Conservation (phyloP, 83 land plant genomes). For the Isoetes engelmannii region DNA sequence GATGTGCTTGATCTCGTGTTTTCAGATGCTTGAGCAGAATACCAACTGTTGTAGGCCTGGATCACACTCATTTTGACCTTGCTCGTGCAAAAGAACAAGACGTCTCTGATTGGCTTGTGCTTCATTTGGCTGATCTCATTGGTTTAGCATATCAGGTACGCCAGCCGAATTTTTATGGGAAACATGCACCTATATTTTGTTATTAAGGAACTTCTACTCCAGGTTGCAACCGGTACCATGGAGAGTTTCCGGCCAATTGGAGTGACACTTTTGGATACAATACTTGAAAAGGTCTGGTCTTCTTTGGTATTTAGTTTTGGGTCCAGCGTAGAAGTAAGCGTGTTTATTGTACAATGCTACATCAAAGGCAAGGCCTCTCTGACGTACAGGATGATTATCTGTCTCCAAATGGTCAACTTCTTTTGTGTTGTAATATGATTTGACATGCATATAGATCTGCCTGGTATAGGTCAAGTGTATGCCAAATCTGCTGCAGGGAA, state of each 20-base stretch:
- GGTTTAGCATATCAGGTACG: conserved; percentile 93
- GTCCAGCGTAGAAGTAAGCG: background rate
- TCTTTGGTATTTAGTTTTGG: too few relatives aligned
- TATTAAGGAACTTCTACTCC: background rate
- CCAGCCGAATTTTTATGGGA: background rate
- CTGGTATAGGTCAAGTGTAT: too few relatives aligned
- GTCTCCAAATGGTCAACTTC: background rate
- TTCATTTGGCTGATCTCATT: conserved; percentile 71
- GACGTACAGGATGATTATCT: background rate
- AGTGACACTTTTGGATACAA: conserved; percentile 52
- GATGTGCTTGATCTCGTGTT: background rate
- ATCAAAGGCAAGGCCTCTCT: background rate
- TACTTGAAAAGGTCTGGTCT: conserved; percentile 68
- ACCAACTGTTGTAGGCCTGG: conserved; percentile 71
- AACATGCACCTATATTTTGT: background rate
- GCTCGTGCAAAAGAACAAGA: conserved; percentile 46
- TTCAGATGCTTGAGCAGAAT: conserved; percentile 72
- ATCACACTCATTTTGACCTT: conserved; percentile 80
- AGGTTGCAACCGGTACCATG: conserved; percentile 84
- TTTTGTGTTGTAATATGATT: too few relatives aligned
- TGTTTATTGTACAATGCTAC: too few relatives aligned
- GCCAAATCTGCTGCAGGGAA: too few relatives aligned
- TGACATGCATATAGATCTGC: too few relatives aligned
- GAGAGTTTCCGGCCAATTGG: conserved; percentile 84
- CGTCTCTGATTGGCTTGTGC: conserved; percentile 66